phyloP scores from a whole-genome alignment of 805 yeast species.

The Maudiozyma turicensis region DNA sequence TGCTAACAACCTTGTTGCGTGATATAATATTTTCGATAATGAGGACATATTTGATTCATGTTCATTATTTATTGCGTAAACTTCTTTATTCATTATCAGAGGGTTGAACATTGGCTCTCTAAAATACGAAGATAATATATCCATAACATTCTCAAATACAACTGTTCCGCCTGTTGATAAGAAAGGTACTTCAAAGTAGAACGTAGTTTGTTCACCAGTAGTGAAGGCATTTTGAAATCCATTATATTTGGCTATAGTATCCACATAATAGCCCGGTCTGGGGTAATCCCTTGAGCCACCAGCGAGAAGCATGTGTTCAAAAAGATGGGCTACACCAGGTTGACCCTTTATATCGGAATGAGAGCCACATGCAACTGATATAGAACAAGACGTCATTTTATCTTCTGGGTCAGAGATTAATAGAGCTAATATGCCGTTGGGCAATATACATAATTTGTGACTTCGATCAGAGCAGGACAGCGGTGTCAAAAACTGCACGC shows the following conservation, averaged over 20 bases:
- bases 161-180: slow-evolving; percentile 26
- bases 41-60: slow-evolving; percentile 44
- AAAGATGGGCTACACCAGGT: slow-evolving; percentile 82
- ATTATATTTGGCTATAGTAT: slow-evolving; percentile 36
- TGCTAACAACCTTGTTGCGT: slow-evolving; percentile 47
- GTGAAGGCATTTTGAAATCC: slow-evolving; percentile 63
- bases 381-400: slow-evolving; percentile 54
- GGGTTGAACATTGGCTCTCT: slow-evolving; percentile 41
- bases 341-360: slow-evolving; percentile 61
- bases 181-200: slow-evolving; percentile 51
- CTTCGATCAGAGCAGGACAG: slow-evolving; percentile 30
- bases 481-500: slow-evolving; percentile 28
- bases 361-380: slow-evolving; percentile 75
- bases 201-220: slow-evolving; percentile 56
- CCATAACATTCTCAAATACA: slow-evolving; percentile 37
- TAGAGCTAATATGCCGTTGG: slow-evolving; percentile 60
- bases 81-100: slow-evolving; percentile 38
- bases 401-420: slow-evolving; percentile 69
- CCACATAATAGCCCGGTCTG: slow-evolving; percentile 36
- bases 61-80: slow-evolving; percentile 56
- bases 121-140: slow-evolving; percentile 44
- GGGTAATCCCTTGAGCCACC: slow-evolving; percentile 50
- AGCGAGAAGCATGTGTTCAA: slow-evolving; percentile 61
- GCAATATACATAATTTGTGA: slow-evolving; percentile 40
- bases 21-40: slow-evolving; percentile 41